Conservation (phyloP, 257 asterid genomes). For the Echium plantagineum region DNA sequence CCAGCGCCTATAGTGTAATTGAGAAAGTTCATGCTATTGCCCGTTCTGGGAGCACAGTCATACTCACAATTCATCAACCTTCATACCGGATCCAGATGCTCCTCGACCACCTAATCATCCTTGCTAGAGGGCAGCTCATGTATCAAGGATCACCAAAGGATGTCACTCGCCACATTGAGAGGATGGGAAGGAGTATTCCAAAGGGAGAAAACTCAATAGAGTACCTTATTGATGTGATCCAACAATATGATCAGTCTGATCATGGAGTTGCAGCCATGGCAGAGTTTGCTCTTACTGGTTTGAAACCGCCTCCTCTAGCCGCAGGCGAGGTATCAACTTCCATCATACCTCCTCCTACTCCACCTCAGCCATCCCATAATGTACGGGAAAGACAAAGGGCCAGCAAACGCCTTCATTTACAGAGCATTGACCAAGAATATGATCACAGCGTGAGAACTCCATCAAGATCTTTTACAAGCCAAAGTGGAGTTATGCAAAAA, state of each 20-base stretch:
- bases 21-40: slow-evolving; percentile 78
- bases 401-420: slow-evolving; percentile 21
- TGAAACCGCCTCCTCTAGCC: slow-evolving; percentile 47
- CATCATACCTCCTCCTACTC: slow-evolving; percentile 17
- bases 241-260: slow-evolving; percentile 65
- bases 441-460: slow-evolving; percentile 60
- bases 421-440: slow-evolving; percentile 18
- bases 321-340: slow-evolving; percentile 22
- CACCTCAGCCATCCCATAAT: slow-evolving; percentile 8
- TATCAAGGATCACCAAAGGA: slow-evolving; percentile 77
- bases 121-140: slow-evolving; percentile 84
- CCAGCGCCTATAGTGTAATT: slow-evolving; percentile 77
- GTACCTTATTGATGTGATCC: slow-evolving; percentile 64
- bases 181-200: slow-evolving; percentile 51
- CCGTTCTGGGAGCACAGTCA: slow-evolving; percentile 61
- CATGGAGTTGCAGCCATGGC: slow-evolving; percentile 63
- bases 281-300: slow-evolving; percentile 57
- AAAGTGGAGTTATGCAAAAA: slow-evolving; percentile 21
- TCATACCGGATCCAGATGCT: slow-evolving; percentile 58
- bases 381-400: slow-evolving; percentile 5
- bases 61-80: slow-evolving; percentile 84
- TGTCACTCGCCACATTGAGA: slow-evolving; percentile 44
- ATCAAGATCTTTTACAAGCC: slow-evolving; percentile 57
- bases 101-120: slow-evolving; percentile 63
- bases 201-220: slow-evolving; percentile 65